Evolutionary conservation across 176 grass and related monocot genomes (phyloP).

Genomic region (Eleusine indica): DNA sequence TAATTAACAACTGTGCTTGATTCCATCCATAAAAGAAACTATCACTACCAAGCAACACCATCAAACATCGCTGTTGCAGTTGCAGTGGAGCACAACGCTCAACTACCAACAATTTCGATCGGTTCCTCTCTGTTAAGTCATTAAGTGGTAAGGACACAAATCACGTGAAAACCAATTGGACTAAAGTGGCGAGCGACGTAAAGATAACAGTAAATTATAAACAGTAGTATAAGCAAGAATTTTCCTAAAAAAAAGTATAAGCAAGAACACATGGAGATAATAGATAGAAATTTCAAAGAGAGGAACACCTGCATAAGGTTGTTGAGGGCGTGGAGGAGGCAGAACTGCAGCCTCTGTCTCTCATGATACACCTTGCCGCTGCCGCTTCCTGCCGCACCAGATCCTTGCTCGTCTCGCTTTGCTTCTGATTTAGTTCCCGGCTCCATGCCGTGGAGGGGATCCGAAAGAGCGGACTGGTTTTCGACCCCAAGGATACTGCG

Average conservation of each 20-base stretch:
- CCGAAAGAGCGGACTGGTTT: not conserved
- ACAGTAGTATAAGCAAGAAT: not conserved
- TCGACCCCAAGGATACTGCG: not conserved
- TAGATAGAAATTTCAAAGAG: not conserved
- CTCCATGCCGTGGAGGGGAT: conserved; percentile 33
- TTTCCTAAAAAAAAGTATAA: not conserved
- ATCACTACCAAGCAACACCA: not conserved
- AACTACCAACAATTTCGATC: conserved; percentile 18
- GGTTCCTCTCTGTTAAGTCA: not conserved
- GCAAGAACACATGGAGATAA: not conserved
- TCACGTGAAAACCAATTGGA: not conserved
- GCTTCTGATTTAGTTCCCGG: conserved; percentile 32
- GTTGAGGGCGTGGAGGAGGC: conserved; percentile 92
- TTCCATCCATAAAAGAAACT: not conserved
- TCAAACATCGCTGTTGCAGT: not conserved
- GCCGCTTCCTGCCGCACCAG: conserved; percentile 13
- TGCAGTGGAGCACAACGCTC: conserved; percentile 18
- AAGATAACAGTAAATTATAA: not conserved
- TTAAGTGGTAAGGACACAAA: not conserved
- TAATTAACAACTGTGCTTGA: not conserved
- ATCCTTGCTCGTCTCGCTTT: conserved; percentile 5
- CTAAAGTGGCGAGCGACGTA: not conserved
- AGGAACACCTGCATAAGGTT: conserved; percentile 81
- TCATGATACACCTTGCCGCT: conserved; percentile 67
- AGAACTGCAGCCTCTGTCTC: conserved; percentile 81